A percentile compares a stretch with the other conserved stretches of the same genome.
These are phyloP conservation scores for Orbilia brochopaga DNA, from an alignment of 2,329 filamentous ascomycete species.

Conservation along the genomic window DNA sequence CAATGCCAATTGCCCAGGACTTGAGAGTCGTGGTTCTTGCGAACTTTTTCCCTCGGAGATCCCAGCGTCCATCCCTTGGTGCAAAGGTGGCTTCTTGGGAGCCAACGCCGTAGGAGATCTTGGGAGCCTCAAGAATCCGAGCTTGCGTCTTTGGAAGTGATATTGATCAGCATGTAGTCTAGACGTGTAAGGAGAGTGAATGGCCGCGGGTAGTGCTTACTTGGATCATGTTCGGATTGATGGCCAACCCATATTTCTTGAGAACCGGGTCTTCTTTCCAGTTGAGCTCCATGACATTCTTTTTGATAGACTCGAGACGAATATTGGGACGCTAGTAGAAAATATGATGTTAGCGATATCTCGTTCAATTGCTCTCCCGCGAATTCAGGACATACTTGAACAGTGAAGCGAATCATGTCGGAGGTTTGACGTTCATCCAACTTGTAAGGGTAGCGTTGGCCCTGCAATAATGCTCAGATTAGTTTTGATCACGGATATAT, in stretches of 20 bases:
- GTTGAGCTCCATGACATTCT: constrained; percentile 70
- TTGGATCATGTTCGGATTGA: constrained; percentile 69
- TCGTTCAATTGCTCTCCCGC: not conserved
- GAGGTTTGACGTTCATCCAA: constrained; percentile 70
- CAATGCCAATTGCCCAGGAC: constrained; percentile 74
- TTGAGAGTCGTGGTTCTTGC: constrained; percentile 69
- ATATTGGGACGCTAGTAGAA: constrained; percentile 63
- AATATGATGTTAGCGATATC: constrained; percentile 10
- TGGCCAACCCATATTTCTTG: constrained; percentile 73
- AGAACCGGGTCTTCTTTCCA: constrained; percentile 75
- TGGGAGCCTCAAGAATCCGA: constrained; percentile 72
- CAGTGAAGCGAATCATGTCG: constrained; percentile 91
- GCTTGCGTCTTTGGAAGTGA: constrained; percentile 65
- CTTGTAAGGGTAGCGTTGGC: constrained; percentile 70
- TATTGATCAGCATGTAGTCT: constrained; percentile 19
- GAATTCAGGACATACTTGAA: constrained; percentile 59
- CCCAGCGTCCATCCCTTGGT: constrained; percentile 76
- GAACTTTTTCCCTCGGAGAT: constrained; percentile 82
- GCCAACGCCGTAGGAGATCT: constrained; percentile 68
- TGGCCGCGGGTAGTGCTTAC: constrained; percentile 55
- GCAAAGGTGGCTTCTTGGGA: constrained; percentile 51
- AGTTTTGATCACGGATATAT: not conserved
- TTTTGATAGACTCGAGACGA: constrained; percentile 72
- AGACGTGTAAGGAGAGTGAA: not conserved
- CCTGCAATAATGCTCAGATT: constrained; percentile 35